Conservation (phyloP, 352 stramenopile species). For the Elongisporangium undulatum region DNA sequence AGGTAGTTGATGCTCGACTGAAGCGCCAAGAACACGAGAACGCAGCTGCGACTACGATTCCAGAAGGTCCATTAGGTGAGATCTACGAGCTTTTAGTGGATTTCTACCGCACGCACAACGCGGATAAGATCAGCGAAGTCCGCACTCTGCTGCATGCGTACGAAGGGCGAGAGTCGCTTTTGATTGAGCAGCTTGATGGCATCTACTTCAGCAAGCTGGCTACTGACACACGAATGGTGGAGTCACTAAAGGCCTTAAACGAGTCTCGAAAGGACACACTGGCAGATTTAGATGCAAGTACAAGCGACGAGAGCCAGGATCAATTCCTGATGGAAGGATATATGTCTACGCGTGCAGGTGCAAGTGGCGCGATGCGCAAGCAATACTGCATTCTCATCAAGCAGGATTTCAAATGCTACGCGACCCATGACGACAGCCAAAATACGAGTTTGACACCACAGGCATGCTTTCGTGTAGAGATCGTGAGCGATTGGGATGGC, state of each 20-base stretch:
- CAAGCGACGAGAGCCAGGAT: not conserved
- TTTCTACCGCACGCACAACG: constrained; percentile 90
- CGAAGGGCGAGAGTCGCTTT: constrained; percentile 35
- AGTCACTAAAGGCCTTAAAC: constrained; percentile 15
- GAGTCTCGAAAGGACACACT: constrained; percentile 4
- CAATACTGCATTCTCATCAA: constrained; percentile 62
- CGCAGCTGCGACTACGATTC: not conserved
- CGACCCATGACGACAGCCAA: constrained; percentile 66
- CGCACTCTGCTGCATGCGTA: constrained; percentile 52
- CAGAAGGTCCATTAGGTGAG: constrained; percentile 1
- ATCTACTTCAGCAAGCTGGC: constrained; percentile 56
- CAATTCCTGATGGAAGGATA: constrained; percentile 69
- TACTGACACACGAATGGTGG: constrained; percentile 21
- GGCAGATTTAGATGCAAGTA: not conserved
- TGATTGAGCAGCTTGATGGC: constrained; percentile 57
- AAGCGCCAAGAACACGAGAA: constrained; percentile 1
- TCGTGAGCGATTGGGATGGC: constrained; percentile 66
- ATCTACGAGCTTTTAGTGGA: constrained; percentile 43
- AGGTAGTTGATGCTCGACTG: constrained; percentile 11
- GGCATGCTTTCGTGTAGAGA: constrained; percentile 38
- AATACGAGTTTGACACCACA: constrained; percentile 21
- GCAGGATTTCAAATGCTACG: constrained; percentile 54
- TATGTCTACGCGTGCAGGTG: constrained; percentile 64
- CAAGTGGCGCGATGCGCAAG: constrained; percentile 73
- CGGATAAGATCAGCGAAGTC: constrained; percentile 82